A percentile compares a stretch with the other conserved stretches of the same genome.
Evolutionary conservation across 352 stramenopile species (phyloP).

Genomic region (Pythium utonaiense): DNA sequence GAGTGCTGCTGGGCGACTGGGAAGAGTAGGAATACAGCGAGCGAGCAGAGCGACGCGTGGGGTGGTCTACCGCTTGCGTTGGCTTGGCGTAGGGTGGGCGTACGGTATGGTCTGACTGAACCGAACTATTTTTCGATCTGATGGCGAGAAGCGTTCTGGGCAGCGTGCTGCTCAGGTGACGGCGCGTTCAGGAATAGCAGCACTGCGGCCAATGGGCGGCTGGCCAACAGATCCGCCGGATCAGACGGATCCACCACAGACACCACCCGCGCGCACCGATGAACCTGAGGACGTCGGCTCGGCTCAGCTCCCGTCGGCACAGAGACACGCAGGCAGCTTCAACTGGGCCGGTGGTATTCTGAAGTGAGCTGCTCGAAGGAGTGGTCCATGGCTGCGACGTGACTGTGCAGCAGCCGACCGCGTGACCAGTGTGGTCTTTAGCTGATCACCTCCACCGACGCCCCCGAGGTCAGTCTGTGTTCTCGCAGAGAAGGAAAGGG

Average conservation of each 20-base stretch:
- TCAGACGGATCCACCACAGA: neutral
- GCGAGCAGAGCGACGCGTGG: neutral
- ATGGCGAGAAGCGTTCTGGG: constrained; percentile 8
- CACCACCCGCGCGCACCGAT: neutral
- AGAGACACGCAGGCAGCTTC: constrained; percentile 1
- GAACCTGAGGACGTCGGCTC: neutral
- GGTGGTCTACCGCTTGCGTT: too few species aligned
- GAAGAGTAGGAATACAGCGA: constrained; percentile 2
- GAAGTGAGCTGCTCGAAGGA: neutral
- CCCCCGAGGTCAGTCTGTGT: constrained; percentile 7
- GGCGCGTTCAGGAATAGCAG: constrained; percentile 19
- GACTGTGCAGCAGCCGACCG: neutral
- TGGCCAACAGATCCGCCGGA: neutral
- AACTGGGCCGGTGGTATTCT: neutral
- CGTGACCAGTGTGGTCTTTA: neutral
- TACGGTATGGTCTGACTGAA: neutral
- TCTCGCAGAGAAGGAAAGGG: constrained; percentile 1
- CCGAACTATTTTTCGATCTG: constrained; percentile 2
- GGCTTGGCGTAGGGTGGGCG: too few species aligned
- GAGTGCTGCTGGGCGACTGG: neutral
- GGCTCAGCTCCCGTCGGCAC: neutral
- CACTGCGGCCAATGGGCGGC: neutral
- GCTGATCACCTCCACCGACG: too few species aligned
- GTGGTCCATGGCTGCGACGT: neutral
- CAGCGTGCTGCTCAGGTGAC: constrained; percentile 3